Evolutionary conservation across 1,284 basidiomycete species (phyloP), one percentile per base, ranked within the genome.

Genomic region (Melampsora americana): DNA sequence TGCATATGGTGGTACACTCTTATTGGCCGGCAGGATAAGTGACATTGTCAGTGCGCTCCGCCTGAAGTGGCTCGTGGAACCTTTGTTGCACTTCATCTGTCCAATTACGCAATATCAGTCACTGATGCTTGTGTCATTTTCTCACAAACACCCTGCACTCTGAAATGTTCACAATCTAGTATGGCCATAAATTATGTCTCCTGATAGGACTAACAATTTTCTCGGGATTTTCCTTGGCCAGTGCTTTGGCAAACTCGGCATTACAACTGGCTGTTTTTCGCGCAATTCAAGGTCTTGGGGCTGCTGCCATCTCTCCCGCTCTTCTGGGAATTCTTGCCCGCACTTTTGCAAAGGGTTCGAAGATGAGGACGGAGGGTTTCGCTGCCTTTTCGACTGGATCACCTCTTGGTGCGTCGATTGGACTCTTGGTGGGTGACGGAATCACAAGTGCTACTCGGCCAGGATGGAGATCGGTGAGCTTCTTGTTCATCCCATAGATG

Each of bases 211-310:
- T 56, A 18, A 66, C 66, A 30, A 60, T 74, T 32, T 74, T 64
- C 18, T 50, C 28, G 20, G 18, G 59, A 6, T 66, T 64, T 16
- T 74, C 71, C 5, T 26, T 74, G 14, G 71, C 46, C 11, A 66
- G 62, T 48, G 62, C 64, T 30, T 46, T 60, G 16, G 65, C 71
- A 16, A 42, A 50, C 12, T 42, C 39, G 12, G 39, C 39, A 42
- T 6, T 42, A 12, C 6, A 42, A 42, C 39, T 42, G 5, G 39
- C 39, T 42, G 39, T 74, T n/a, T 56, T 74, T 42, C 30, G 72
- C 16, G 72, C 66, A 26, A 50, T 74, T 35, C 72, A 74, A 56
- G 72, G 72, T 23, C 53, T 74, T 26, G 72, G 72, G 11, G 72
- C 72, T 18, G 62, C 72, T 26, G 65, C 72, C 53, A 74, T 50